phyloP scores from a whole-genome alignment of 495 filamentous ascomycete species.

The Aspergillus baeticus region DNA sequence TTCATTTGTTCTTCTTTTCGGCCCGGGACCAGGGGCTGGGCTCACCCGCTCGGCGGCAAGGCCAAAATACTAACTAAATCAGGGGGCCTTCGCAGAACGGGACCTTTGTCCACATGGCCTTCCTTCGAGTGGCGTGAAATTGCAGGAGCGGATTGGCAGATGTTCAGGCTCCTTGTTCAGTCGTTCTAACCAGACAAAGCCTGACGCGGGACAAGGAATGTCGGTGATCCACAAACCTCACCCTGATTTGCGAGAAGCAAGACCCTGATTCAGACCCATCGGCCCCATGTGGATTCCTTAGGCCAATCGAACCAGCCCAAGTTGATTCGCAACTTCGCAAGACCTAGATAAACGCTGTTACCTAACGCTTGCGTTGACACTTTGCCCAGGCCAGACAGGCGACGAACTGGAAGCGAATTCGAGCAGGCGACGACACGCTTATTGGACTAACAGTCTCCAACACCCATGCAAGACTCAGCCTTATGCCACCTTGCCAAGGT shows the following conservation, averaged over 20 bases:
- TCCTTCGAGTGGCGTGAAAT: conserved; percentile 6
- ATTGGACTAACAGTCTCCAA: neutral
- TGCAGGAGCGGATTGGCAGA: neutral
- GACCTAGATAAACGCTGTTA: neutral
- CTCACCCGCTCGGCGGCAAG: neutral
- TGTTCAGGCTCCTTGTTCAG: neutral
- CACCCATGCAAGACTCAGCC: conserved; percentile 4
- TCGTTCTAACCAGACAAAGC: neutral
- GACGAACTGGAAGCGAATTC: neutral
- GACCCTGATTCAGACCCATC: conserved; percentile 1
- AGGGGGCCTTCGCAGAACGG: neutral
- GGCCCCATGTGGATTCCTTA: neutral
- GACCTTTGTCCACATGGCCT: neutral
- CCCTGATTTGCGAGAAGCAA: neutral
- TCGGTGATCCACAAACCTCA: neutral
- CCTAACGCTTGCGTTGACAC: conserved; percentile 1
- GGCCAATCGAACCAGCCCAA: neutral
- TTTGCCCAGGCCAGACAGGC: neutral
- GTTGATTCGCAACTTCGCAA: neutral
- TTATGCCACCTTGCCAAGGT: conserved; percentile 13
- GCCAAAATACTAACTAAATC: neutral
- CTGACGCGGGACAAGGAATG: neutral
- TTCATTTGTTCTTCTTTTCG: neutral
- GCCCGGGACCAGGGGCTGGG: neutral
- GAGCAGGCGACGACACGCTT: neutral